Percentiles rank a stretch among this genome's conserved stretches.
phyloP scores from a whole-genome alignment of 441 rosid species.

The Hypseocharis bilobata region DNA sequence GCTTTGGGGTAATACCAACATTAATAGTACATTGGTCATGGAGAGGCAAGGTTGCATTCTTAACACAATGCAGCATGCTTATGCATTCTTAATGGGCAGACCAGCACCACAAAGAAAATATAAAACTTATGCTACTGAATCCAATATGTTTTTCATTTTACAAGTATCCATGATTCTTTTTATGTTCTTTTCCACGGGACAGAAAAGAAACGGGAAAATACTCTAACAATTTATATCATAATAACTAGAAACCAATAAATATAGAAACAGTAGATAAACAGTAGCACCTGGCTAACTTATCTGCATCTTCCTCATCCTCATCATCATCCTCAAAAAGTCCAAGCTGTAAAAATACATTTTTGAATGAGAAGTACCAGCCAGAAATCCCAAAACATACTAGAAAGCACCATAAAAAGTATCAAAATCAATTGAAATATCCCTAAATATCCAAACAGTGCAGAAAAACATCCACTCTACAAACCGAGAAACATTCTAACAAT shows the following conservation, averaged over 20 bases:
- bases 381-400: not conserved
- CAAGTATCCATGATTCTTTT: not conserved
- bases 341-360: constrained; percentile 38
- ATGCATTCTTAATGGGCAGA: not conserved
- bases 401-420: not conserved
- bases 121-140: not conserved
- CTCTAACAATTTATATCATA: not conserved
- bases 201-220: not conserved
- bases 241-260: not conserved
- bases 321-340: constrained; percentile 34
- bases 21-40: not conserved
- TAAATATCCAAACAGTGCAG: not conserved
- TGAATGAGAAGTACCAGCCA: not conserved
- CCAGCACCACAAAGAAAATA: too few relatives aligned
- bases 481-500: not conserved
- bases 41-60: not conserved
- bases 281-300: constrained; percentile 43
- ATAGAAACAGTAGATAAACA: constrained; percentile 13
- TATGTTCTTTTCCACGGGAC: not conserved
- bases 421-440: not conserved
- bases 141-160: not conserved
- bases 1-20: not conserved
- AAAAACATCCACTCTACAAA: too few relatives aligned
- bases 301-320: constrained; percentile 36
- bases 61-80: not conserved